Evolutionary conservation across 208 protist species (phyloP).

Genomic region (Trypanosoma conorhini): DNA sequence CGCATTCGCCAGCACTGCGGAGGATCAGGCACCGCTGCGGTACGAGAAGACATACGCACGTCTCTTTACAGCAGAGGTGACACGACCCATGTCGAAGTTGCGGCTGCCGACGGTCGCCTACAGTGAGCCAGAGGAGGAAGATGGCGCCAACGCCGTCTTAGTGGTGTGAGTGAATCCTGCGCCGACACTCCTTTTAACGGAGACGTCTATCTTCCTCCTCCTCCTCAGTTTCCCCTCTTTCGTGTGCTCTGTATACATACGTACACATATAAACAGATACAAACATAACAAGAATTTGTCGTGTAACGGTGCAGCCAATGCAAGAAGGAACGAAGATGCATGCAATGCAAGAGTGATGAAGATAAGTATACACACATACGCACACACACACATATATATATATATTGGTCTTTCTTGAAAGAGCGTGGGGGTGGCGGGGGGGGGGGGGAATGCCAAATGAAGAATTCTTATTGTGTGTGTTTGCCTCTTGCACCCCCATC

Average conservation of each 20-base stretch:
- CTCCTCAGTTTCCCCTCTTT: no score
- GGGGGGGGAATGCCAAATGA: not conserved
- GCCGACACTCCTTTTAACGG: not conserved
- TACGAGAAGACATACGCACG: conserved; percentile 87
- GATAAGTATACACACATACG: no score
- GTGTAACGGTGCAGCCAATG: not conserved
- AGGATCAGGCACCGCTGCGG: conserved; percentile 83
- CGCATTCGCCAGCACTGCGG: conserved; percentile 72
- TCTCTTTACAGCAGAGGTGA: conserved; percentile 84
- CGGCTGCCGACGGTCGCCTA: conserved; percentile 79
- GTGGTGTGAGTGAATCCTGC: conserved; percentile 31
- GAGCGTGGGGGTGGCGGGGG: no score
- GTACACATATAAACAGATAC: conserved; percentile 4
- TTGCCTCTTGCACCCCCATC: not conserved
- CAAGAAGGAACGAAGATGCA: not conserved
- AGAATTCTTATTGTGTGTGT: not conserved
- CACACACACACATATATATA: no score
- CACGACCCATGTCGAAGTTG: conserved; percentile 49
- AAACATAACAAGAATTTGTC: not conserved
- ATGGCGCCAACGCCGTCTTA: conserved; percentile 34
- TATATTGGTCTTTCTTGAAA: no score
- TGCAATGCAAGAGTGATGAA: not conserved
- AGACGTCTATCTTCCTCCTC: not conserved
- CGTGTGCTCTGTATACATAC: not conserved
- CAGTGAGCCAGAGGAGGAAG: conserved; percentile 40